Percentiles rank a stretch among this genome's conserved stretches.
phyloP scores from a whole-genome alignment of 257 asterid species.

The Mitragyna speciosa region DNA sequence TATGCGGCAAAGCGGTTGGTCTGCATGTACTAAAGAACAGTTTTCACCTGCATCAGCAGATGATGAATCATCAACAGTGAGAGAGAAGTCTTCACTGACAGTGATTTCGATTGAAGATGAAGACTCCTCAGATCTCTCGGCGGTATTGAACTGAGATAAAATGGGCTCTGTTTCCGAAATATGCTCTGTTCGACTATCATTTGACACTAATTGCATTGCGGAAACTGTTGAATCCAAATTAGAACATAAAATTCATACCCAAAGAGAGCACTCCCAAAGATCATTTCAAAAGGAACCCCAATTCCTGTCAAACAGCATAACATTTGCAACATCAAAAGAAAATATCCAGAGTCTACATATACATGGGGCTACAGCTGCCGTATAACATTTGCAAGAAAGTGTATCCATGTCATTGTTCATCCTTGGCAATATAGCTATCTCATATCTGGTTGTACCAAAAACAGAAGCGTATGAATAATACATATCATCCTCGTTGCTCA shows the following conservation, averaged over 20 bases:
- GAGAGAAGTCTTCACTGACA: slow-evolving; percentile 56
- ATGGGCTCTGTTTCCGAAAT: slow-evolving; percentile 91
- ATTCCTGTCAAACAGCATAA: slow-evolving; percentile 27
- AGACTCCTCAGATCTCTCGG: slow-evolving; percentile 55
- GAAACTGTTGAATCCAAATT: slow-evolving; percentile 37
- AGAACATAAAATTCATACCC: slow-evolving; percentile 39
- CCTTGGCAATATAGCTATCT: neutral
- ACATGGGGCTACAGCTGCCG: neutral
- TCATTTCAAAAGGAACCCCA: slow-evolving; percentile 40
- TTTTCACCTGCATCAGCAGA: slow-evolving; percentile 49
- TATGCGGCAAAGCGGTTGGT: slow-evolving; percentile 93
- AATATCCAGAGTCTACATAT: neutral
- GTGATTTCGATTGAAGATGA: slow-evolving; percentile 76
- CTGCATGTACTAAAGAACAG: slow-evolving; percentile 54
- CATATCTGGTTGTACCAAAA: neutral
- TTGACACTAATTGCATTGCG: slow-evolving; percentile 70
- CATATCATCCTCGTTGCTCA: neutral
- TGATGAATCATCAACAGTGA: slow-evolving; percentile 39
- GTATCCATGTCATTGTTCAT: neutral
- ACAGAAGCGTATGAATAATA: too few species aligned
- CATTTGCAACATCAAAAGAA: slow-evolving; percentile 4
- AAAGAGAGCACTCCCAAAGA: slow-evolving; percentile 26
- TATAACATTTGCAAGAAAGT: neutral
- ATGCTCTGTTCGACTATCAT: slow-evolving; percentile 64
- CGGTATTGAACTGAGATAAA: slow-evolving; percentile 47